Evolutionary conservation across 176 grass and related monocot species (phyloP), one percentile per base, ranked within the genome.

Genomic region (Phragmites australis): DNA sequence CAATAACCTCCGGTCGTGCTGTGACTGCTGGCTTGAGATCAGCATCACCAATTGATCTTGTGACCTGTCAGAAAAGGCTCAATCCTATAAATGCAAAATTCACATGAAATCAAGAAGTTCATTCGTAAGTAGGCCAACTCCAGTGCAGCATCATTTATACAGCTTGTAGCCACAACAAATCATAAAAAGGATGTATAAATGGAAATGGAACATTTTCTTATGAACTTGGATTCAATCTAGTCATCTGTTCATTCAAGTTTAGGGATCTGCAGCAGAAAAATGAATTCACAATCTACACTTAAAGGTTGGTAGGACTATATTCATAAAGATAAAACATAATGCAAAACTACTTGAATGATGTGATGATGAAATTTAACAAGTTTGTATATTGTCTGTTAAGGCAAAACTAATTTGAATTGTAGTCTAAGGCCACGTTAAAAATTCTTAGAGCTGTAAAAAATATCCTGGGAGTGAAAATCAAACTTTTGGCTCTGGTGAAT

Each of bases 21-120:
- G 96, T 99, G 58, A 99, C 88, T 78, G 96, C 90, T 79, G 96
- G 96, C 82, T 93, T 98, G 49, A 98, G 83, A 89, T 98, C 96
- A 58, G 94, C 92, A 83, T 98, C 96, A 65, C 90, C 92, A 42
- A 98, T 94, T 52, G 96, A 98, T 62, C 96, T 86, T 76, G 96
- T 98, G 58, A 94, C 96, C 96, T 98, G 68, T 85, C 61, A 86
- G 80, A 60, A 81, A 86, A 45, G 29, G 9, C 25, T 46, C 34
- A 32, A 44, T 61, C 8, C 29, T 12, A 60, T 70, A 42, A 79
- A 63, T 3, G 6, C 21, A 19, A 53, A 18, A 2, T 42, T 56
- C 21, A 17, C 21, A 50, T 64, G 21, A 66, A 31, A 37, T 47
- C 18, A 2, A n/a, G 6, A 46, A 45, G 0, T 32, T 63, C 44